Conservation (phyloP, 306 rosid species). For the Canavalia ensiformis region DNA sequence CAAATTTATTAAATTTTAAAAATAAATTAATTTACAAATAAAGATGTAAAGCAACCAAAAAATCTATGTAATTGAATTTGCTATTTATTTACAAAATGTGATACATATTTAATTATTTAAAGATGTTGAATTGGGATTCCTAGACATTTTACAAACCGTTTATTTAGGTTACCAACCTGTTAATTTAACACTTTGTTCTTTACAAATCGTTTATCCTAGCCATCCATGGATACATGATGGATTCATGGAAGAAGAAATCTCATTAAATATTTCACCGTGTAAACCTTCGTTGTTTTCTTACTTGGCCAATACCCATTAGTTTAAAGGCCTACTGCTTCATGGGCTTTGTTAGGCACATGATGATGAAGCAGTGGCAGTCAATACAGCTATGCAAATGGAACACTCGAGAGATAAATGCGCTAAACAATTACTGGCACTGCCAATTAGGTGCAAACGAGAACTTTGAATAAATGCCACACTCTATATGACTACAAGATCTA, state of each 20-base stretch:
- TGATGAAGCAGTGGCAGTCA: not conserved
- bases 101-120: not conserved
- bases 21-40: no score
- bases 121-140: not conserved
- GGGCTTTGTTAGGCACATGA: conserved; percentile 5
- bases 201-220: not conserved
- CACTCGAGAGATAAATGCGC: not conserved
- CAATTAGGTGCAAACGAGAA: conserved; percentile 34
- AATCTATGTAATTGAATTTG: no score
- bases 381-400: conserved; percentile 36
- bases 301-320: not conserved
- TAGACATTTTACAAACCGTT: not conserved
- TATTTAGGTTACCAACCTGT: not conserved
- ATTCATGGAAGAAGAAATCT: not conserved
- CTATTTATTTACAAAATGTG: not conserved
- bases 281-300: not conserved
- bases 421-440: conserved; percentile 3
- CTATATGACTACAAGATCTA: conserved; percentile 31
- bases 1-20: no score
- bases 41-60: no score
- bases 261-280: no score
- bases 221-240: not conserved
- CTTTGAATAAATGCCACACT: conserved; percentile 43
- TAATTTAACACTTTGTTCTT: not conserved
- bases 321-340: not conserved